phyloP scores from a whole-genome alignment of 2,329 filamentous ascomycete species.

The Aspergillus neotritici region DNA sequence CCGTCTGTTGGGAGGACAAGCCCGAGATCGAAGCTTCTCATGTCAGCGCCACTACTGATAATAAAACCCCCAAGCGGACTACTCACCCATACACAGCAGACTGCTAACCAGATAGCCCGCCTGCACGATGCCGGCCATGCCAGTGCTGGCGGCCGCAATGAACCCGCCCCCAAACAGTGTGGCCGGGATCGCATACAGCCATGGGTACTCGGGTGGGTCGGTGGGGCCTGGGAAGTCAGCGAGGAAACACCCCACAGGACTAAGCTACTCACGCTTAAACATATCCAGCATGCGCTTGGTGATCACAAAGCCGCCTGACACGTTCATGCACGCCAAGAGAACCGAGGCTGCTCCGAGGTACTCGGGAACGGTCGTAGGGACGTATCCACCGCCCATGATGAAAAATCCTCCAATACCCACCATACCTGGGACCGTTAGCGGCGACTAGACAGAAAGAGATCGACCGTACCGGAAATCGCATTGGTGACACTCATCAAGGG shows the following conservation, averaged over 20 bases:
- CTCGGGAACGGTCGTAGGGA: slow-evolving; percentile 74
- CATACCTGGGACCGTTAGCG: slow-evolving; percentile 51
- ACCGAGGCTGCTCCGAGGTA: slow-evolving; percentile 72
- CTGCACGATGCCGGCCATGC: slow-evolving; percentile 76
- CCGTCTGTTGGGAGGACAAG: slow-evolving; percentile 74
- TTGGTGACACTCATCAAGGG: slow-evolving; percentile 92
- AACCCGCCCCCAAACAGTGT: slow-evolving; percentile 75
- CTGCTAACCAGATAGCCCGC: slow-evolving; percentile 83
- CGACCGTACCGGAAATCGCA: slow-evolving; percentile 67
- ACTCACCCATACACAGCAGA: slow-evolving; percentile 67
- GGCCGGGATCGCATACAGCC: slow-evolving; percentile 75
- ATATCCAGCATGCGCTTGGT: slow-evolving; percentile 92
- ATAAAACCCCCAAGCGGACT: background rate
- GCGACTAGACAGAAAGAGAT: background rate
- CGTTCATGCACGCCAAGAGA: slow-evolving; percentile 78
- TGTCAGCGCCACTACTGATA: background rate
- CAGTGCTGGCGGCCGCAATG: slow-evolving; percentile 71
- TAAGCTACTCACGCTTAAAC: slow-evolving; percentile 60
- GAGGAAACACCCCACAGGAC: background rate
- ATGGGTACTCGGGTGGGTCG: slow-evolving; percentile 82
- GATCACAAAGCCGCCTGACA: slow-evolving; percentile 83
- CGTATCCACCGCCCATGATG: slow-evolving; percentile 74
- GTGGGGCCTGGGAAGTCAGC: slow-evolving; percentile 55
- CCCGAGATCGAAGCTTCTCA: slow-evolving; percentile 62
- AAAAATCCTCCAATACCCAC: slow-evolving; percentile 85